Conservation (phyloP, 306 rosid genomes). For the Parietaria judaica region DNA sequence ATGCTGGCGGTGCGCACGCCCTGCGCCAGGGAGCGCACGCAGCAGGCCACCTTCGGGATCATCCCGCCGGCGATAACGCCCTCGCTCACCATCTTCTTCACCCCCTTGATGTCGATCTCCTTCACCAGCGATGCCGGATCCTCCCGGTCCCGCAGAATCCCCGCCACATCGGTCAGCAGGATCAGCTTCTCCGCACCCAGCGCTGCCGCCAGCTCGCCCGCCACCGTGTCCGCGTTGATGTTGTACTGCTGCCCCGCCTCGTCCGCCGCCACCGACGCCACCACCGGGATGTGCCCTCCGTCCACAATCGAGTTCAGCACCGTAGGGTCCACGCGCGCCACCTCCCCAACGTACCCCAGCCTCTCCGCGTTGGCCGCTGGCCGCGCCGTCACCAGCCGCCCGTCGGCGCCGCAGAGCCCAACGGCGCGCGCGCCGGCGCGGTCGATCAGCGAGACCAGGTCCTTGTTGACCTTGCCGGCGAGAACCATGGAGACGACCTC, state of each 20-base stretch:
- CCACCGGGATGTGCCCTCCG: constrained; percentile 68
- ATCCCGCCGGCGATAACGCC: constrained; percentile 77
- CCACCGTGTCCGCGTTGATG: constrained; percentile 86
- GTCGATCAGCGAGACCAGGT: constrained; percentile 63
- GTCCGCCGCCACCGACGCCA: constrained; percentile 81
- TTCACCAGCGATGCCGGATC: constrained; percentile 61
- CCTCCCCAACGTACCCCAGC: constrained; percentile 81
- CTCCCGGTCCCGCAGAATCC: constrained; percentile 53
- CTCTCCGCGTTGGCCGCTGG: constrained; percentile 62
- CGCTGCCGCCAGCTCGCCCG: constrained; percentile 85
- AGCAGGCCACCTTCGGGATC: constrained; percentile 91
- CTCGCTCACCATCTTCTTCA: constrained; percentile 60
- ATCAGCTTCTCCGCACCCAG: constrained; percentile 88
- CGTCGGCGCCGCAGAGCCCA: constrained; percentile 83
- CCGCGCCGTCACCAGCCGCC: constrained; percentile 62
- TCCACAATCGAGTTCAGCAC: constrained; percentile 52
- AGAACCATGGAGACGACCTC: constrained; percentile 95
- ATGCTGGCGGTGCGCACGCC: constrained; percentile 83
- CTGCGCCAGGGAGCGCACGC: constrained; percentile 69
- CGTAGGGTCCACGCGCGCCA: constrained; percentile 51
- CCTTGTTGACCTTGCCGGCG: constrained; percentile 79
- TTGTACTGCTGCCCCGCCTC: constrained; percentile 71
- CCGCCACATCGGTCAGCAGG: constrained; percentile 82
- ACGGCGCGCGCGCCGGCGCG: constrained; percentile 75
- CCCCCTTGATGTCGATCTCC: constrained; percentile 62